These are phyloP conservation scores for Actinomucor elegans DNA, from an alignment of 371 early-diverging fungal genomes.

Conservation along the genomic window DNA sequence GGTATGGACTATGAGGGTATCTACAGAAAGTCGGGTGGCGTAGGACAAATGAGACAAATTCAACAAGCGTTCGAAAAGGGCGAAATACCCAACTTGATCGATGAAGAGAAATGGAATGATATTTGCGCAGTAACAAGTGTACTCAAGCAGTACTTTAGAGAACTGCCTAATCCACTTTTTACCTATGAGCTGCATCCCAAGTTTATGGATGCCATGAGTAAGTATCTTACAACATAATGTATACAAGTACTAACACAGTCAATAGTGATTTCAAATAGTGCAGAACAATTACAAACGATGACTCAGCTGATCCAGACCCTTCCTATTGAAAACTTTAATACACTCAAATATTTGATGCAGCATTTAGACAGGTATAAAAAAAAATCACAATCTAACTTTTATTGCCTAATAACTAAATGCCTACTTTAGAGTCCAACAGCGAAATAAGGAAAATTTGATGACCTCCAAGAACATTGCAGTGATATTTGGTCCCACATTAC, in stretches of 20 bases:
- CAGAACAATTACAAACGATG: slow-evolving; percentile 21
- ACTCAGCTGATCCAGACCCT: slow-evolving; percentile 30
- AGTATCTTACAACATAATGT: background rate
- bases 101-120: slow-evolving; percentile 56
- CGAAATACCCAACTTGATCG: slow-evolving; percentile 44
- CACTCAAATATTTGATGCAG: slow-evolving; percentile 39
- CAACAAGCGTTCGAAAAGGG: slow-evolving; percentile 53
- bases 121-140: slow-evolving; percentile 84
- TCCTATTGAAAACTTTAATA: slow-evolving; percentile 44
- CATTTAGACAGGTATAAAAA: slow-evolving; percentile 35
- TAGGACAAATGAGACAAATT: slow-evolving; percentile 72
- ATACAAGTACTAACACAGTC: background rate
- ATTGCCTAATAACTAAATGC: too few relatives aligned
- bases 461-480: slow-evolving; percentile 86
- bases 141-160: slow-evolving; percentile 91
- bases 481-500: slow-evolving; percentile 92
- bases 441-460: slow-evolving; percentile 78
- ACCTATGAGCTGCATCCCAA: slow-evolving; percentile 74
- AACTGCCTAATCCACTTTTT: slow-evolving; percentile 88
- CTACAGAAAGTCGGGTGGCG: slow-evolving; percentile 88
- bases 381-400: background rate
- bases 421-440: slow-evolving; percentile 48
- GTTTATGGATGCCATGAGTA: slow-evolving; percentile 68
- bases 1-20: slow-evolving; percentile 71
- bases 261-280: slow-evolving; percentile 17